Evolutionary conservation across 2,329 filamentous ascomycete species (phyloP), one percentile per base, ranked within the genome.

Genomic region (Colletotrichum tropicale): DNA sequence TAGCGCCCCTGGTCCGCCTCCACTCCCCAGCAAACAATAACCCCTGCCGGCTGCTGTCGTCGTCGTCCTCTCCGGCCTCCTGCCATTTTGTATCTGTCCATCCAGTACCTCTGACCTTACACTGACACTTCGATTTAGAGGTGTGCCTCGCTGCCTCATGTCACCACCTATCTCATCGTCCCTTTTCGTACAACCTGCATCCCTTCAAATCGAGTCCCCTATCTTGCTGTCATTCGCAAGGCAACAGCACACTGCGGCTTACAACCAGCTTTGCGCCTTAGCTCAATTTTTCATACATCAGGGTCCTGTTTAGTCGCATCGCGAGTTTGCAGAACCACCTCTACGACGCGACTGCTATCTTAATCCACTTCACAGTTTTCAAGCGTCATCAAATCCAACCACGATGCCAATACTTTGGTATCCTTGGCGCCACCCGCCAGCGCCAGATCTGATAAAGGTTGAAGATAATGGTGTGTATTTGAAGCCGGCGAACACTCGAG

Each of bases 21-120:
- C 74, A 76, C 74, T 76, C 70, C 74, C 74, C 70, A 76, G 70
- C 70, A 76, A 76, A 76, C 74, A 74, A 74, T 21, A 65, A 75
- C 73, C 74, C 74, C 70, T 76, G 74, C 52, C 62, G 28, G 61
- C 64, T 66, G 72, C 21, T 16, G 68, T 72, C 38, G 62, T 72
- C 62, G 62, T 66, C 60, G 68, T 62, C 62, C 32, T 72, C 36
- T 34, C 62, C 73, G 55, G 60, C 69, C 36, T 65, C 34, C 26
- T 56, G 24, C 21, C 16, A 58, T 32, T 32, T 34, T 24, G 15
- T 4, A 21, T 52, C 43, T 52, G 43, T 52, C 43, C 8, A 43
- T n/a, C 36, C 36, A 38, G 15, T 43, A 18, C 38, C 38, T 38
- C 36, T 52, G 43, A 52, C 43, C 6, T 52, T 52, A 52, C 43